Evolutionary conservation across 345 rosid species (phyloP).

Genomic region (Lepidium africanum): DNA sequence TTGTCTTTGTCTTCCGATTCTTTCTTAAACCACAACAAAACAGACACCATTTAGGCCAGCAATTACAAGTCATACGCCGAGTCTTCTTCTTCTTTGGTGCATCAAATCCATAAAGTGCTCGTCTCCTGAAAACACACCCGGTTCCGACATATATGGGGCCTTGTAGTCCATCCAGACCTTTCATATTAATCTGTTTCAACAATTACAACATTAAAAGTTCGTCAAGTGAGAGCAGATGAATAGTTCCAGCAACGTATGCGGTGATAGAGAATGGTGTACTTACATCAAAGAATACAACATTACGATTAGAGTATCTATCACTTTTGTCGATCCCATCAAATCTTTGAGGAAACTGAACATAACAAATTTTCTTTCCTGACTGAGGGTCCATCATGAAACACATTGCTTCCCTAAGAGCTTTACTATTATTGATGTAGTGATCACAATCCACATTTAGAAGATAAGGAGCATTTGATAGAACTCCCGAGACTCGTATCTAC

Average conservation of each 20-base stretch:
- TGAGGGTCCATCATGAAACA: conserved; percentile 88
- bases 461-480: conserved; percentile 73
- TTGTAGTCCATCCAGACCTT: conserved; percentile 88
- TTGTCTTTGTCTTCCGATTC: conserved; percentile 42
- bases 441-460: conserved; percentile 78
- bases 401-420: conserved; percentile 80
- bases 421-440: conserved; percentile 80
- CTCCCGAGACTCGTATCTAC: conserved; percentile 65
- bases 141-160: conserved; percentile 96
- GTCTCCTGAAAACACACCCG: conserved; percentile 90
- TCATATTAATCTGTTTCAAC: conserved; percentile 79
- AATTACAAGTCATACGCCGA: conserved; percentile 64
- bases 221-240: background rate
- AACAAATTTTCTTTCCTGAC: conserved; percentile 67
- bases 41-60: conserved; percentile 80
- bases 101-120: conserved; percentile 77
- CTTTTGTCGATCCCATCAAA: conserved; percentile 73
- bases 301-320: conserved; percentile 76
- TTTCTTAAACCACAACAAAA: conserved; percentile 42
- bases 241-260: background rate
- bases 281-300: conserved; percentile 79
- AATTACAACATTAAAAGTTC: background rate
- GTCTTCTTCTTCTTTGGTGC: conserved; percentile 73
- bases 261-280: conserved; percentile 17
- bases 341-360: conserved; percentile 84